Evolutionary conservation across 345 rosid genomes (phyloP).

Genomic region (Mercurialis annua): DNA sequence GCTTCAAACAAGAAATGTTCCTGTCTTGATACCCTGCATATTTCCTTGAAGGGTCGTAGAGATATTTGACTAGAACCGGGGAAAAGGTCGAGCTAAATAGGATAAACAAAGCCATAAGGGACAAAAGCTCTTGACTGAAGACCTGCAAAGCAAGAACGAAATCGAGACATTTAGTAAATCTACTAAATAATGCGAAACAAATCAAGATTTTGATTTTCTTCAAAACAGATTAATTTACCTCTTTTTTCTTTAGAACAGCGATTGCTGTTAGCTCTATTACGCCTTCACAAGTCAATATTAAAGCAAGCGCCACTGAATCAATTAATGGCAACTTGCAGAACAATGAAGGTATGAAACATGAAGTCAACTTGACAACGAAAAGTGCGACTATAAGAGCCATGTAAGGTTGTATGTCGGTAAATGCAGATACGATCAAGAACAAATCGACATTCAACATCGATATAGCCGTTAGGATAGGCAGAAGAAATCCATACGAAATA

Average conservation of each 20-base stretch:
- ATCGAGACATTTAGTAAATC: too few species aligned
- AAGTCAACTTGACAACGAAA: background rate
- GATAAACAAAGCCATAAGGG: background rate
- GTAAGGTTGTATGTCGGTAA: background rate
- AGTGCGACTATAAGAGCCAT: too few species aligned
- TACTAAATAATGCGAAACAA: too few species aligned
- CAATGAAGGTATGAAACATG: background rate
- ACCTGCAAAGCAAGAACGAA: too few species aligned
- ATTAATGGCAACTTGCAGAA: background rate
- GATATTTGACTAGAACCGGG: slow-evolving; percentile 29
- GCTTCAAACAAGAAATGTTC: slow-evolving; percentile 28
- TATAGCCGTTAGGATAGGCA: slow-evolving; percentile 26
- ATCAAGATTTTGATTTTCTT: too few species aligned
- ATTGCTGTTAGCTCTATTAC: background rate
- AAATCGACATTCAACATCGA: slow-evolving; percentile 29
- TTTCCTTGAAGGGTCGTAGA: slow-evolving; percentile 42
- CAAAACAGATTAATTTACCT: too few species aligned
- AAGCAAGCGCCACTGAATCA: slow-evolving; percentile 1
- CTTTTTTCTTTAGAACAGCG: too few species aligned
- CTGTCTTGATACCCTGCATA: slow-evolving; percentile 27
- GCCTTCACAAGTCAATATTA: background rate
- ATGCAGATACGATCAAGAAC: background rate
- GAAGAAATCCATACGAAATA: slow-evolving; percentile 26
- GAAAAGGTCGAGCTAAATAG: slow-evolving; percentile 15
- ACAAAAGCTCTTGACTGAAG: background rate